Percentiles rank a stretch among this genome's conserved stretches.
phyloP scores from a whole-genome alignment of 1,284 basidiomycete genomes.

The Ceratobasidium sp. region DNA sequence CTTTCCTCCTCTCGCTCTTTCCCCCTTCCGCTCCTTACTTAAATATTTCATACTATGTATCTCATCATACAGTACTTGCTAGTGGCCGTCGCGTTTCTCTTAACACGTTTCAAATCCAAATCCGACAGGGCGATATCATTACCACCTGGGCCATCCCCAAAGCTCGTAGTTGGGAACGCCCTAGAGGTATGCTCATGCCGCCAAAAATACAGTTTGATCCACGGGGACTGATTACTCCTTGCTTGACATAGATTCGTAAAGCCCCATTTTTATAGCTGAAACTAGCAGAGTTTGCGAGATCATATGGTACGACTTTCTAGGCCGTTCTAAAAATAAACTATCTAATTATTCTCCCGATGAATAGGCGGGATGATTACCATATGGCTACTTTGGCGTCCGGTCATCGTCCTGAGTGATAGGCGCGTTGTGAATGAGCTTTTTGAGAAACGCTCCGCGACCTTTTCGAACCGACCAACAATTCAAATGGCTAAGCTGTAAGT shows the following conservation, averaged over 20 bases:
- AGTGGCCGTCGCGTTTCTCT: background rate
- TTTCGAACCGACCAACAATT: slow-evolving; percentile 26
- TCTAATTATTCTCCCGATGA: background rate
- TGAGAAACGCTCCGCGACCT: slow-evolving; percentile 33
- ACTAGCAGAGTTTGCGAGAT: slow-evolving; percentile 25
- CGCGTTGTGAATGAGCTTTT: slow-evolving; percentile 25
- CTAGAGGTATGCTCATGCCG: slow-evolving; percentile 9
- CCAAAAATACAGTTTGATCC: background rate
- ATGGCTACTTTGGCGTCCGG: slow-evolving; percentile 26
- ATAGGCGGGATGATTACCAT: slow-evolving; percentile 38
- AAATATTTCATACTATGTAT: too few relatives aligned
- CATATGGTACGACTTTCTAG: slow-evolving; percentile 8
- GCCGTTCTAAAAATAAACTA: background rate
- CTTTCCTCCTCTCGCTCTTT: too few relatives aligned
- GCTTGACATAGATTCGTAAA: slow-evolving; percentile 14
- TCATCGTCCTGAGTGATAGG: slow-evolving; percentile 10
- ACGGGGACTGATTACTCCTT: background rate
- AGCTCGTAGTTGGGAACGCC: slow-evolving; percentile 34
- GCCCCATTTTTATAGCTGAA: slow-evolving; percentile 31
- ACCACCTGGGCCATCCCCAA: slow-evolving; percentile 26
- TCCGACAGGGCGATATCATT: background rate
- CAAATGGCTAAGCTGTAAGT: slow-evolving; percentile 36
- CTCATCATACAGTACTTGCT: background rate
- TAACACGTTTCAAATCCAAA: background rate
- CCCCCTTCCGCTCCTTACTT: too few relatives aligned